phyloP scores from a whole-genome alignment of 495 filamentous ascomycete species.

The Aspergillus taichungensis region DNA sequence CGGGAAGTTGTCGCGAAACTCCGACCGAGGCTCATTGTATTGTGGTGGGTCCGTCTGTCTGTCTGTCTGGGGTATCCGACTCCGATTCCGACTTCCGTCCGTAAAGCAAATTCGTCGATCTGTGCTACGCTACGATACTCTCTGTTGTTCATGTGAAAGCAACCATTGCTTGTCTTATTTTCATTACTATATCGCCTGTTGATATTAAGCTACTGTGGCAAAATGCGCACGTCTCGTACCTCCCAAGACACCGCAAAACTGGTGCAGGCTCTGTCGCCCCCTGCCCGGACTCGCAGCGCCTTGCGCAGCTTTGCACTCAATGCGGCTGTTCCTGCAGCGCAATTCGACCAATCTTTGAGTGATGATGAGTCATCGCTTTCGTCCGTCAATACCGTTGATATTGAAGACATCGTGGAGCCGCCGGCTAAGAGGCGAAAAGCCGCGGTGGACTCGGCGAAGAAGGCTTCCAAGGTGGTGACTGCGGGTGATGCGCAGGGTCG shows the following conservation, averaged over 20 bases:
- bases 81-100: too few relatives aligned
- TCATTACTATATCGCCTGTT: too few relatives aligned
- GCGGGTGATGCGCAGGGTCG: neutral
- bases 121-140: too few relatives aligned
- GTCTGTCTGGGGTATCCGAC: too few relatives aligned
- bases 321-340: slow-evolving; percentile 6
- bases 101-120: too few relatives aligned
- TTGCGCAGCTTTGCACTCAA: slow-evolving; percentile 3
- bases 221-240: slow-evolving; percentile 55
- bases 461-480: slow-evolving; percentile 12
- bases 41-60: too few relatives aligned
- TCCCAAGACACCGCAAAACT: slow-evolving; percentile 50
- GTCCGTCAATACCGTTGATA: slow-evolving; percentile 43
- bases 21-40: neutral
- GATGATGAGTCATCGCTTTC: slow-evolving; percentile 36
- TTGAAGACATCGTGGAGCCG: slow-evolving; percentile 52
- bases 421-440: slow-evolving; percentile 44
- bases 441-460: too few relatives aligned
- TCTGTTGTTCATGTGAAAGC: neutral
- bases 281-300: slow-evolving; percentile 30
- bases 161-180: neutral
- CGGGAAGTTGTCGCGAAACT: neutral
- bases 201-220: neutral
- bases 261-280: slow-evolving; percentile 35
- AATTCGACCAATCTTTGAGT: slow-evolving; percentile 9